Evolutionary conservation across 2,329 filamentous ascomycete species (phyloP).

Genomic region (Alternaria rosae): DNA sequence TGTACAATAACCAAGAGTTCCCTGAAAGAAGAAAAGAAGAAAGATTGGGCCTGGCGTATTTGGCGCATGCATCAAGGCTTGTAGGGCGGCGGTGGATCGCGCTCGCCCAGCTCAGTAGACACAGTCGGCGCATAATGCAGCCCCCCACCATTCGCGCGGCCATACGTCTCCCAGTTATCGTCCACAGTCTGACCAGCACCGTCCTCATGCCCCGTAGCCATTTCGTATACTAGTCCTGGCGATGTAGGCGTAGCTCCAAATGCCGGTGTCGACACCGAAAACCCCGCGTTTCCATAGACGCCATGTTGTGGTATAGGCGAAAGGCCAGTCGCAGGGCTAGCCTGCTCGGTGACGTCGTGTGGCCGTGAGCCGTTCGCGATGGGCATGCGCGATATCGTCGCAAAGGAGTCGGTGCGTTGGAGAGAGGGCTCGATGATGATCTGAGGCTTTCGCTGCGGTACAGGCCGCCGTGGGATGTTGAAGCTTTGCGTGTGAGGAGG

Average conservation of each 20-base stretch:
- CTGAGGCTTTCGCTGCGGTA: constrained; percentile 32
- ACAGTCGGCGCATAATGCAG: constrained; percentile 26
- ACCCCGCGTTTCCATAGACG: constrained; percentile 35
- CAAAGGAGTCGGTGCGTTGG: constrained; percentile 43
- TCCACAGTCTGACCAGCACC: constrained; percentile 26
- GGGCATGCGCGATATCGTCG: constrained; percentile 45
- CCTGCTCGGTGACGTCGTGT: constrained; percentile 16
- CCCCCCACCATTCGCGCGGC: background rate
- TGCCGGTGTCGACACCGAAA: constrained; percentile 39
- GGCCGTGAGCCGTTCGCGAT: constrained; percentile 43
- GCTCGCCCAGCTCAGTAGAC: constrained; percentile 33
- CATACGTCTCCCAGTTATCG: constrained; percentile 41
- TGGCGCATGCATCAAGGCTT: background rate
- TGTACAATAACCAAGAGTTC: background rate
- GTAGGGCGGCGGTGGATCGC: constrained; percentile 31
- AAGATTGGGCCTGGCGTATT: background rate
- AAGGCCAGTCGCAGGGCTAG: constrained; percentile 12
- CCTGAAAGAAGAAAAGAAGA: background rate
- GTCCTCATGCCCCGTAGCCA: constrained; percentile 13
- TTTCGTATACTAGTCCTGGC: constrained; percentile 23
- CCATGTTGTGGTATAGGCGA: constrained; percentile 22
- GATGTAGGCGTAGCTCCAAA: constrained; percentile 33
- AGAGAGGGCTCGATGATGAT: constrained; percentile 41
- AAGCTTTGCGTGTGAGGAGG: constrained; percentile 33
- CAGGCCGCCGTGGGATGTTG: constrained; percentile 37